phyloP scores from a whole-genome alignment of 2,329 filamentous ascomycete genomes.

The Hymenoscyphus salicellus region DNA sequence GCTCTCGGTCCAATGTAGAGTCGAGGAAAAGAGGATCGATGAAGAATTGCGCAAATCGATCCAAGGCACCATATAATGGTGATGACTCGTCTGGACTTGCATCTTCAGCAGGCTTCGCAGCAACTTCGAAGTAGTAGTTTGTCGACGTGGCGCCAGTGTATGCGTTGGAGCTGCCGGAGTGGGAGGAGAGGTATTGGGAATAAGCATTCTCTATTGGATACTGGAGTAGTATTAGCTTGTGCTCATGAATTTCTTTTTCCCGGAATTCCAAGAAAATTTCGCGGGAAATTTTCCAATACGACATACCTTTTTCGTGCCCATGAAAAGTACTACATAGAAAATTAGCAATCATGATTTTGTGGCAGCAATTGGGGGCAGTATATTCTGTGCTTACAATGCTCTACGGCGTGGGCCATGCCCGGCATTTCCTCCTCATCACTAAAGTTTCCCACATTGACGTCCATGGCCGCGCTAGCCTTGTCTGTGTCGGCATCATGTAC shows the following conservation, averaged over 20 bases:
- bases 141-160: constrained; percentile 92
- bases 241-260: not conserved
- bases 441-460: constrained; percentile 95
- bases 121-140: constrained; percentile 97
- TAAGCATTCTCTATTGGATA: constrained; percentile 96
- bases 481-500: constrained; percentile 94
- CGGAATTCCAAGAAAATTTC: not conserved
- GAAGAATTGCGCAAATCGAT: constrained; percentile 75
- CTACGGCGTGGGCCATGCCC: constrained; percentile 91
- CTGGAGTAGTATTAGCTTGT: constrained; percentile 39
- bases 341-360: constrained; percentile 22
- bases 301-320: constrained; percentile 88
- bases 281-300: not conserved
- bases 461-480: constrained; percentile 92
- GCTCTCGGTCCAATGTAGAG: constrained; percentile 67
- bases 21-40: constrained; percentile 68
- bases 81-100: constrained; percentile 55
- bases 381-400: constrained; percentile 56
- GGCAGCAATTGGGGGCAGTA: not conserved
- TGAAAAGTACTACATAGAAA: constrained; percentile 65
- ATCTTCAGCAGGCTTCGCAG: constrained; percentile 72
- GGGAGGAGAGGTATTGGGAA: constrained; percentile 83
- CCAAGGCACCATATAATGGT: constrained; percentile 69
- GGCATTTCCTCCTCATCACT: constrained; percentile 88
- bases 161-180: constrained; percentile 91